phyloP scores from a whole-genome alignment of 1,284 basidiomycete species.

The Abortiporus biennis region DNA sequence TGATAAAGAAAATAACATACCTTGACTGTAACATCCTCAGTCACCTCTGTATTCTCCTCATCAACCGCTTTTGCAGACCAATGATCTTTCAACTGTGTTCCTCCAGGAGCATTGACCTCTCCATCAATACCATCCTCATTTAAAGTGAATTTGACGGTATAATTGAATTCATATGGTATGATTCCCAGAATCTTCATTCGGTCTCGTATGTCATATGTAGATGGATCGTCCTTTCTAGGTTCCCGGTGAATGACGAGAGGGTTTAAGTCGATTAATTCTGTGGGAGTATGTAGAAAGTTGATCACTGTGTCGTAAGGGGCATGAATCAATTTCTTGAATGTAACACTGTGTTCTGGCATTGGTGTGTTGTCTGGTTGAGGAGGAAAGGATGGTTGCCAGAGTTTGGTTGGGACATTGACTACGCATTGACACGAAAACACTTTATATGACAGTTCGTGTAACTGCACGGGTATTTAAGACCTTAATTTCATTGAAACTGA shows the following conservation, averaged over 20 bases:
- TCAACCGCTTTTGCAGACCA: slow-evolving; percentile 23
- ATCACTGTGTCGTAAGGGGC: slow-evolving; percentile 22
- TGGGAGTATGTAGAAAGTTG: slow-evolving; percentile 28
- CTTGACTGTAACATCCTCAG: slow-evolving; percentile 21
- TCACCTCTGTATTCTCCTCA: slow-evolving; percentile 18
- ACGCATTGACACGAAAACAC: too few relatives aligned
- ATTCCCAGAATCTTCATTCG: slow-evolving; percentile 22
- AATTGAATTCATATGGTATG: slow-evolving; percentile 22
- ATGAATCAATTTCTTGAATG: slow-evolving; percentile 20
- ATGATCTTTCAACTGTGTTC: slow-evolving; percentile 24
- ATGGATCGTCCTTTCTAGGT: slow-evolving; percentile 21
- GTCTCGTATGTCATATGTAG: slow-evolving; percentile 30
- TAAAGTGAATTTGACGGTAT: slow-evolving; percentile 20
- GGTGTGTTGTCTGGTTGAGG: not conserved
- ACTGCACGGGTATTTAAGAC: too few relatives aligned
- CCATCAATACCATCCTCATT: slow-evolving; percentile 26
- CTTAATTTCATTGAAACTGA: too few relatives aligned
- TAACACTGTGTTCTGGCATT: slow-evolving; percentile 23
- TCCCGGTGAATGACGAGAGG: slow-evolving; percentile 27
- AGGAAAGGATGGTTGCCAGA: too few relatives aligned
- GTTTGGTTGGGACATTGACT: too few relatives aligned
- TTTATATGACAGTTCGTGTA: too few relatives aligned
- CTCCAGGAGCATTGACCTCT: slow-evolving; percentile 26
- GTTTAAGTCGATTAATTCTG: slow-evolving; percentile 25
- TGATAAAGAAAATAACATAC: slow-evolving; percentile 18